Base-by-base conservation (phyloP, 805 yeast genomes). In the Grigorovia jiainica region DNA sequence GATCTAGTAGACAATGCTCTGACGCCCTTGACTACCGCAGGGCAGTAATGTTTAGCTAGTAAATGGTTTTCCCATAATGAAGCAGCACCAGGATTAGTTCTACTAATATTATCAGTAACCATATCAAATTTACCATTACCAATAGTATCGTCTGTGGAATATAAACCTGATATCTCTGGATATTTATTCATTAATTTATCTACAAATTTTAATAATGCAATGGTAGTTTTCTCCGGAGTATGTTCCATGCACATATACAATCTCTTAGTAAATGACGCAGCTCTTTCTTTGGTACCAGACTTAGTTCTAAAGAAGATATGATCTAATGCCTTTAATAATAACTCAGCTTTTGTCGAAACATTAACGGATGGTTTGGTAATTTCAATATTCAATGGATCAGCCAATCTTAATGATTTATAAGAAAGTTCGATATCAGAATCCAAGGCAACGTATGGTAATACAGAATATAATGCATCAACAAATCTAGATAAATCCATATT, bases 361-460 rank as follows among this genome's bases (percentile, higher is more conserved):
- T 87, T 86, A 33, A 87, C 95, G 1, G 85, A 71, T 3, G 90
- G 87, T 52, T 76, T 78, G 32, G 64, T 63, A 25, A 66, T 48
- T 38, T 65, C 60, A 10, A 65, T 63, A 8, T 72, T 62, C 29
- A 81, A 64, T 7, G 95, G 95, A 61, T 89, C 96, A 8, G 84
- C 79, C 39, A 87, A 66, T 52, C 95, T 75, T 34, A 87, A 63
- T 1, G 94, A 70, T 58, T 83, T 85, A 59, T 84, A 86, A 2
- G 94, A 79, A 45, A 85, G 79, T 58, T 89, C 97, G 42, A 92
- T 68, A 45, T 87, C 95, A 4, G 90, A 73, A 58, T 89, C 95
- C 41, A 82, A 61, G 0, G 89, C 71, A 32, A 89, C 62, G 38
- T 79, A 78, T 27, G 81, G 78, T 36, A 90, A 61, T 7, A 87